A percentile compares a stretch with the other conserved stretches of the same genome.
Evolutionary conservation across 2,329 filamentous ascomycete genomes (phyloP).

Genomic region (Diaporthe ampelina): DNA sequence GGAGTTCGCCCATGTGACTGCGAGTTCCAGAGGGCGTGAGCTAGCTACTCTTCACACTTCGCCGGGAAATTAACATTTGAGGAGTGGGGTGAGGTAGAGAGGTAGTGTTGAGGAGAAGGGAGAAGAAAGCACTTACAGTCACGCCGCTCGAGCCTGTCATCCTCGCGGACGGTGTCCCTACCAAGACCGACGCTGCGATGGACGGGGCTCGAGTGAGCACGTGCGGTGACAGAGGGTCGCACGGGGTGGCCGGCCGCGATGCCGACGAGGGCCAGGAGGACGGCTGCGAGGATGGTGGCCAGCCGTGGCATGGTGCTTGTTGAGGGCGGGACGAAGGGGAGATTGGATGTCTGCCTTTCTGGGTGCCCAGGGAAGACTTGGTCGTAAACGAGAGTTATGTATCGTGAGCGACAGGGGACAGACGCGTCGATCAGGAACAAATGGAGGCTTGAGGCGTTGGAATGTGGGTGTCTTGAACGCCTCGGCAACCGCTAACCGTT

Average conservation of each 20-base stretch:
- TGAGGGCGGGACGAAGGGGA: too few species aligned
- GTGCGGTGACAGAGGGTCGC: not conserved
- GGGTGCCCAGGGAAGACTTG: not conserved
- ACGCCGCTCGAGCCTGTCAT: constrained; percentile 34
- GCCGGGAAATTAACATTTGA: not conserved
- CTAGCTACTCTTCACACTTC: not conserved
- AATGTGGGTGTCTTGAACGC: constrained; percentile 25
- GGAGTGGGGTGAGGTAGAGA: not conserved
- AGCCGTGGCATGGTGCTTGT: constrained; percentile 19
- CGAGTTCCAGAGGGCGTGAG: not conserved
- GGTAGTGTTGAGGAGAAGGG: not conserved
- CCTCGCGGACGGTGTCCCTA: constrained; percentile 33
- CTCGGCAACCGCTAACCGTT: constrained; percentile 7
- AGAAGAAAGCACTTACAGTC: constrained; percentile 19
- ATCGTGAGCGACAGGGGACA: not conserved
- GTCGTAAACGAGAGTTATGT: constrained; percentile 6
- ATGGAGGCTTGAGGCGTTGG: constrained; percentile 18
- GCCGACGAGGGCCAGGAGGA: constrained; percentile 13
- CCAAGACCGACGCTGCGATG: constrained; percentile 32
- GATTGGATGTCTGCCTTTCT: not conserved
- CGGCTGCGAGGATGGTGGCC: not conserved
- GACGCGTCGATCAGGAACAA: constrained; percentile 9
- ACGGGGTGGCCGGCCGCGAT: constrained; percentile 17
- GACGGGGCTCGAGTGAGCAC: not conserved
- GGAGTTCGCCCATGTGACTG: constrained; percentile 37